Conservation (phyloP, 345 rosid genomes). For the Eucalyptus paniculata region DNA sequence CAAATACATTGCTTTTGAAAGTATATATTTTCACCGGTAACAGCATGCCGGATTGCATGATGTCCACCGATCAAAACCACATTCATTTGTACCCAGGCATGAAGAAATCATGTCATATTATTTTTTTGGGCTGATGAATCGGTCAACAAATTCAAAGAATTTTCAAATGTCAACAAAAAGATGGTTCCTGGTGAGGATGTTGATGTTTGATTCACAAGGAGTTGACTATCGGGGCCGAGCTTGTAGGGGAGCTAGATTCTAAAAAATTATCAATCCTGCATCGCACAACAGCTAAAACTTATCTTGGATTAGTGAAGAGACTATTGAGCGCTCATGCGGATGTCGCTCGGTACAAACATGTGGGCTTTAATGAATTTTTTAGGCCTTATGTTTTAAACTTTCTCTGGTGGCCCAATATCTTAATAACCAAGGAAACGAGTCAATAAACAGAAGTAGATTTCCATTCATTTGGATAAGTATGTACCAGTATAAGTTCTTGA, state of each 20-base stretch:
- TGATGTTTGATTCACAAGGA: fast-evolving
- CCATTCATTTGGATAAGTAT: no score
- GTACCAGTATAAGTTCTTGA: no score
- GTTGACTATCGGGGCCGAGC: fast-evolving
- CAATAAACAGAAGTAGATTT: not conserved
- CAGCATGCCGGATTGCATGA: fast-evolving
- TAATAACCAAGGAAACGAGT: not conserved
- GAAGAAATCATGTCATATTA: not conserved
- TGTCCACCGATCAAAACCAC: not conserved
- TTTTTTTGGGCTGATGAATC: no score
- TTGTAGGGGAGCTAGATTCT: no score
- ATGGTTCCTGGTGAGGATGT: no score
- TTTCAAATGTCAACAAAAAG: no score
- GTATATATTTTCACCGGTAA: not conserved
- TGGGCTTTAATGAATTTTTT: not conserved
- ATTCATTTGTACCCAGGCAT: not conserved
- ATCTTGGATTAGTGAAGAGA: no score
- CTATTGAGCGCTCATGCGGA: fast-evolving
- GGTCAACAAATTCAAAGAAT: no score
- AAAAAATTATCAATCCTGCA: no score
- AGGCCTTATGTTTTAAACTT: not conserved
- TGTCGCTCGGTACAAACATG: no score
- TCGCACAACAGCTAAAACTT: no score
- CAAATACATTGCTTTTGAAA: not conserved
- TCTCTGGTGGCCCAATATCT: not conserved